Percentiles rank a stretch among this genome's conserved stretches.
phyloP scores from a whole-genome alignment of 495 filamentous ascomycete genomes.

The Cetradonia linearis region DNA sequence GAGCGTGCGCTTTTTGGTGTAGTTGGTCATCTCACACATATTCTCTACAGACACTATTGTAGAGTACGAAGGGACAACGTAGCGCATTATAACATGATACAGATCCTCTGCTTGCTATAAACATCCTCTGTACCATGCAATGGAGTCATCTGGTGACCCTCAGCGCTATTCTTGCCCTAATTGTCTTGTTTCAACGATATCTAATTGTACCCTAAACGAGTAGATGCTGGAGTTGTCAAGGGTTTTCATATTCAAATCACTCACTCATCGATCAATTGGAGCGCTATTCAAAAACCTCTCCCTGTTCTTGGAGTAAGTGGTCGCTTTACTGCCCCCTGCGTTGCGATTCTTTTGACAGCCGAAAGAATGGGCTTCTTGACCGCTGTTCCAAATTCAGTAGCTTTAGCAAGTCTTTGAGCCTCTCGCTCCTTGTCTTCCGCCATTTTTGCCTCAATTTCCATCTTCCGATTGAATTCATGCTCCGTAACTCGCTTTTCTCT shows the following conservation, averaged over 20 bases:
- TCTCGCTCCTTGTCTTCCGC: constrained; percentile 67
- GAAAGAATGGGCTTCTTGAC: constrained; percentile 16
- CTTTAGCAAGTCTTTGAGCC: constrained; percentile 21
- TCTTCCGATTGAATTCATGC: constrained; percentile 85
- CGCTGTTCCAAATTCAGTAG: constrained; percentile 14
- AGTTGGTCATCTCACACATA: no score
- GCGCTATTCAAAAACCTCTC: constrained; percentile 25
- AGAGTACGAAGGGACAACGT: no score
- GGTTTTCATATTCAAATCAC: background rate
- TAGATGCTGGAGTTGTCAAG: background rate
- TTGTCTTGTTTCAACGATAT: background rate
- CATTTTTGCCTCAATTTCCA: constrained; percentile 94
- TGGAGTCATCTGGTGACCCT: background rate
- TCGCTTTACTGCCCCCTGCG: constrained; percentile 30
- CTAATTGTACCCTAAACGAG: background rate
- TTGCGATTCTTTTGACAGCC: constrained; percentile 25
- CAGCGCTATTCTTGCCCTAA: background rate
- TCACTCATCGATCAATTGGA: background rate
- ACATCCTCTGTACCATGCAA: background rate
- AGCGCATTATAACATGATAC: background rate
- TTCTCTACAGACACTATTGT: background rate
- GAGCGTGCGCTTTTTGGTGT: no score
- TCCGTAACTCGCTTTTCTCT: constrained; percentile 84
- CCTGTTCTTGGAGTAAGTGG: constrained; percentile 30
- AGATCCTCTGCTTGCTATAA: background rate